Evolutionary conservation across 768 basidiomycete genomes (phyloP), one percentile per base, ranked within the genome.

Genomic region (Phallus indusiatus): DNA sequence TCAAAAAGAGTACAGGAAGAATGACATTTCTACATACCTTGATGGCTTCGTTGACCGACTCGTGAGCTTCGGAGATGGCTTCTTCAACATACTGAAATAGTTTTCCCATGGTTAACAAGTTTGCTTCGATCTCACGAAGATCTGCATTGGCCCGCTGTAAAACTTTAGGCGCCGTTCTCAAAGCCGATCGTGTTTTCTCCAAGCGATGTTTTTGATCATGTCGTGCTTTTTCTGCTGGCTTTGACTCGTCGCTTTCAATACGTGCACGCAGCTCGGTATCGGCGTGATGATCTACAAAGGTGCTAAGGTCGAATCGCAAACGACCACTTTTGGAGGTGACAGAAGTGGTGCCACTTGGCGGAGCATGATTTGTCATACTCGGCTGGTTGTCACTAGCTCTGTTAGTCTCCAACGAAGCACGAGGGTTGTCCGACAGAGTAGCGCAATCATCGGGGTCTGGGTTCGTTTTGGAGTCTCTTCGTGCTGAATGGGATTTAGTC

Each of bases 91-190:
- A n/a, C 14, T 16, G 3, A 17, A 50, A 59, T 33, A 51, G n/a
- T 14, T 59, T n/a, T 12, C 36, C 28, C 28, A 52, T 36, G n/a
- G 18, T 14, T 18, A 35, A 10, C 20, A 51, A 28, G 9, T 35
- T 17, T n/a, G 48, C 35, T 10, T 20, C 20, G 12, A 59, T 37
- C 5, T 16, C n/a, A 6, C 28, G 20, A 10, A 59, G 7, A 52
- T 59, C 57, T n/a, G 16, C 20, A 24, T 59, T 24, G 10, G 36
- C 57, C 11, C 57, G 57, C 36, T 53, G 49, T 7, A 59, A 36
- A 36, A 52, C n/a, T 51, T 22, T 33, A 17, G 24, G 33, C 6
- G 48, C 57, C n/a, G 14, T 53, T 42, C 24, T 7, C 18, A 59
- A 28, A n/a, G 12, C n/a, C 14, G 42, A 12, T n/a, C n/a, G n/a